A percentile compares a stretch with the other conserved stretches of the same genome.
These are phyloP conservation scores for Cenococcum geophilum DNA, from an alignment of 495 filamentous ascomycete species.

Conservation along the genomic window DNA sequence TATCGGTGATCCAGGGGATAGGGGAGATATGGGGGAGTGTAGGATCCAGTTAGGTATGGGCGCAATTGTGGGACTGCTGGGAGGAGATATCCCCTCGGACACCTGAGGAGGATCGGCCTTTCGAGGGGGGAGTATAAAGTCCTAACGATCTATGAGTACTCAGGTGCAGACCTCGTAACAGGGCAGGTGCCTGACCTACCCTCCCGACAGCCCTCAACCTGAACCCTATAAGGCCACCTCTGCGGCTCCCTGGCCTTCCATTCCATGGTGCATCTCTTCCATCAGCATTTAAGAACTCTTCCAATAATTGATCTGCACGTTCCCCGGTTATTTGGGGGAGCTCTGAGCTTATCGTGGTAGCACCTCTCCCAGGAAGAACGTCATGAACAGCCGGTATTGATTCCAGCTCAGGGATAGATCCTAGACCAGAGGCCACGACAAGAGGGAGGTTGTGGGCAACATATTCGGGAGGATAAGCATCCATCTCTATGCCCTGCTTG, in stretches of 20 bases:
- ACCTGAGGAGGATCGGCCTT: slow-evolving; percentile 55
- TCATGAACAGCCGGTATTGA: slow-evolving; percentile 14
- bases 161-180: not conserved
- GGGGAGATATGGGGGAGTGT: slow-evolving; percentile 83
- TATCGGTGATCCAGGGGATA: slow-evolving; percentile 69
- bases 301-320: slow-evolving; percentile 59
- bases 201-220: slow-evolving; percentile 66
- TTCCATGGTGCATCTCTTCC: slow-evolving; percentile 57
- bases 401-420: slow-evolving; percentile 32
- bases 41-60: slow-evolving; percentile 49
- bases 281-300: slow-evolving; percentile 62
- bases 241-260: slow-evolving; percentile 40
- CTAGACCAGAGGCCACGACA: slow-evolving; percentile 70
- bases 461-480: slow-evolving; percentile 77
- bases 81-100: slow-evolving; percentile 35
- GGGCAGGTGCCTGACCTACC: slow-evolving; percentile 51
- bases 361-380: slow-evolving; percentile 50
- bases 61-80: slow-evolving; percentile 43
- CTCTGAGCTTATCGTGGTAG: slow-evolving; percentile 56
- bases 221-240: slow-evolving; percentile 42
- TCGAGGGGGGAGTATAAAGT: slow-evolving; percentile 54
- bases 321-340: slow-evolving; percentile 58
- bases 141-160: slow-evolving; percentile 39
- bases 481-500: slow-evolving; percentile 50
- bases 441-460: slow-evolving; percentile 77